Base-by-base conservation (phyloP, 768 basidiomycete species). In the Cystobasidium onofrii region DNA sequence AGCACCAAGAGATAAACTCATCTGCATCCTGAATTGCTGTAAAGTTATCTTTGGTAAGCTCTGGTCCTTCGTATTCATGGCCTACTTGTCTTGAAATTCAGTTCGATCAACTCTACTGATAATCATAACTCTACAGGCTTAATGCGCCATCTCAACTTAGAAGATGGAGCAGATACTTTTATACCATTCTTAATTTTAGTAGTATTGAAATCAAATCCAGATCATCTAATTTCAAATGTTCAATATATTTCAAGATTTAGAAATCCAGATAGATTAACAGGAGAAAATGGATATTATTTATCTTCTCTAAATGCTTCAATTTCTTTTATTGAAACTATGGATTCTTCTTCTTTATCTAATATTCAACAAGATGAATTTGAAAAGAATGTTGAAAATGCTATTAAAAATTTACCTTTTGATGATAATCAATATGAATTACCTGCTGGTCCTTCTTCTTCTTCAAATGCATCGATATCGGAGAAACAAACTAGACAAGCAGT, bases 181-280 rank as follows among this genome's bases (percentile, higher is more conserved):
- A 85, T 99, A 7, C 96, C 96, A 0, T 87, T 98, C 43, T 84
- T 99, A 52, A 98, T 99, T 63, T 96, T 86, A 78, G 90, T 97
- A 15, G 91, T 98, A 1, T 84, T 98, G 57, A 90, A 90, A 80
- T 89, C 93, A n/a, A 97, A 97, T 78, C 95, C 96, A 0, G 87
- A 89, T 25, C 88, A 98, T 79, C 83, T 99, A 55, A 83, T 98
- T 15, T 97, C 94, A 1, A 99, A 99, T 79, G 87, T 98, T 20
- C 95, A 98, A 91, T 99, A 97, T 81, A 95, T 99, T 79, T 92
- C 89, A 76, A 88, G 96, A 13, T 99, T 98, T 80, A 85, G 96
- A 46, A 92, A 90, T 79, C 90, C 93, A 0, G 83, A 84, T 1
- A 95, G 92, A 80, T 82, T 99, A 43, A 90, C 92, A 77, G 92